Evolutionary conservation across 2,329 filamentous ascomycete genomes (phyloP).

Genomic region (Graphiopsis chlorocephala): DNA sequence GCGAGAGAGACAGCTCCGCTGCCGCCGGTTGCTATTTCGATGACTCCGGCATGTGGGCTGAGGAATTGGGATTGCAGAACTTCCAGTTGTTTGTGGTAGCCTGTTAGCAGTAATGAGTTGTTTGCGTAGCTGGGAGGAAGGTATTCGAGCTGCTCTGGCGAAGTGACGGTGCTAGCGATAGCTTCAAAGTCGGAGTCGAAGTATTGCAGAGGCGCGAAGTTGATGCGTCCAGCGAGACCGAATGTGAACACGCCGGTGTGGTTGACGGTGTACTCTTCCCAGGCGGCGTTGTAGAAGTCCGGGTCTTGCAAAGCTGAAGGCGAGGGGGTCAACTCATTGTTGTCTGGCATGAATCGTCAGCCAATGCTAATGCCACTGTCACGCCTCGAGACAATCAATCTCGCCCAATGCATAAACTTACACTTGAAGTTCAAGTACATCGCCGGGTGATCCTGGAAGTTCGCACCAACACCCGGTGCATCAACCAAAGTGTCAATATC

Average conservation of each 20-base stretch:
- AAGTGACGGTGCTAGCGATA: neutral
- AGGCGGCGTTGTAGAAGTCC: constrained; percentile 15
- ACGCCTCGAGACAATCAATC: neutral
- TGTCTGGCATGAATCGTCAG: neutral
- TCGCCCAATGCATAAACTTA: neutral
- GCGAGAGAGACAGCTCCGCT: constrained; percentile 1
- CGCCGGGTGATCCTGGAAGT: constrained; percentile 42
- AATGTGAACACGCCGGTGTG: constrained; percentile 18
- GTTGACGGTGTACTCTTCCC: constrained; percentile 16
- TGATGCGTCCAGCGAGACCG: neutral
- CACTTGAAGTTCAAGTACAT: constrained; percentile 5
- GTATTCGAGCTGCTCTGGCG: neutral
- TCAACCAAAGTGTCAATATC: constrained; percentile 48
- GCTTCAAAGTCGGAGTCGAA: neutral
- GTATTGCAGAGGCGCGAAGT: neutral
- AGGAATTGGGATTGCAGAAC: neutral
- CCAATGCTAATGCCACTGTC: neutral
- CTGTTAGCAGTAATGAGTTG: neutral
- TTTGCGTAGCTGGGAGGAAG: neutral
- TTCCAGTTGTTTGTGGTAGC: constrained; percentile 4
- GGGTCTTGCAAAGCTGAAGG: neutral
- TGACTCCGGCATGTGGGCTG: neutral
- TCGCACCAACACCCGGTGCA: constrained; percentile 52
- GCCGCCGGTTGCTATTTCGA: neutral
- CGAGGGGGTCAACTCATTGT: neutral